Conservation (phyloP, 2,329 filamentous ascomycete genomes). For the Sclerotinia minor region DNA sequence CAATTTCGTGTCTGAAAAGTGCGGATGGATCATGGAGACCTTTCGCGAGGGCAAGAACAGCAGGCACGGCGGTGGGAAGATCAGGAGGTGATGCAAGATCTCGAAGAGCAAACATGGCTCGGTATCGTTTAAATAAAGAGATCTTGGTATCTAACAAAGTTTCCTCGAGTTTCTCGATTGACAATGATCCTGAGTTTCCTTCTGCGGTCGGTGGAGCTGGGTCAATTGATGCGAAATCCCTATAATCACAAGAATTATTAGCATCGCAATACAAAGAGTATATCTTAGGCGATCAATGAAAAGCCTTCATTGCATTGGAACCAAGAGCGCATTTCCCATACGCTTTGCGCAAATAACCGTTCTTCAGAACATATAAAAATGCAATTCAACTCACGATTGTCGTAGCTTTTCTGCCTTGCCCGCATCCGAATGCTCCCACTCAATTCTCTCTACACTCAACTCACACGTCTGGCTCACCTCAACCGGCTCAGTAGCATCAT, state of each 20-base stretch:
- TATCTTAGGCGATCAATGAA: neutral
- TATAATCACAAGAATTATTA: slow-evolving; percentile 45
- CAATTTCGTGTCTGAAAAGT: slow-evolving; percentile 95
- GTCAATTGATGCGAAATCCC: slow-evolving; percentile 94
- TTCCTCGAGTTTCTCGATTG: slow-evolving; percentile 72
- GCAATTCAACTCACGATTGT: slow-evolving; percentile 62
- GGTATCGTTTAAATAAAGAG: slow-evolving; percentile 88
- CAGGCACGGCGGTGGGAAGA: slow-evolving; percentile 83
- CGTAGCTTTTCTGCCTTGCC: slow-evolving; percentile 74
- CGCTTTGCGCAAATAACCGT: neutral
- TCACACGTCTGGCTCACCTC: slow-evolving; percentile 95
- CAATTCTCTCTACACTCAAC: slow-evolving; percentile 89
- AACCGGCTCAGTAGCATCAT: slow-evolving; percentile 72
- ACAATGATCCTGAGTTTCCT: slow-evolving; percentile 65
- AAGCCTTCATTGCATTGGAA: neutral
- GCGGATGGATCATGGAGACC: slow-evolving; percentile 85
- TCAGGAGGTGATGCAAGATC: slow-evolving; percentile 93
- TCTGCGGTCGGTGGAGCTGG: slow-evolving; percentile 86
- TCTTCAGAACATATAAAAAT: slow-evolving; percentile 11
- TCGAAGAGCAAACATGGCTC: slow-evolving; percentile 96
- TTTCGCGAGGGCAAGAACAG: slow-evolving; percentile 79
- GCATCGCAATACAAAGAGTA: slow-evolving; percentile 21
- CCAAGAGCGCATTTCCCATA: neutral
- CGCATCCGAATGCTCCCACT: slow-evolving; percentile 82
- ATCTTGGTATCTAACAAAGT: slow-evolving; percentile 75